Evolutionary conservation across 768 basidiomycete genomes (phyloP), one percentile per base, ranked within the genome.

Genomic region (Tulasnella sp.): DNA sequence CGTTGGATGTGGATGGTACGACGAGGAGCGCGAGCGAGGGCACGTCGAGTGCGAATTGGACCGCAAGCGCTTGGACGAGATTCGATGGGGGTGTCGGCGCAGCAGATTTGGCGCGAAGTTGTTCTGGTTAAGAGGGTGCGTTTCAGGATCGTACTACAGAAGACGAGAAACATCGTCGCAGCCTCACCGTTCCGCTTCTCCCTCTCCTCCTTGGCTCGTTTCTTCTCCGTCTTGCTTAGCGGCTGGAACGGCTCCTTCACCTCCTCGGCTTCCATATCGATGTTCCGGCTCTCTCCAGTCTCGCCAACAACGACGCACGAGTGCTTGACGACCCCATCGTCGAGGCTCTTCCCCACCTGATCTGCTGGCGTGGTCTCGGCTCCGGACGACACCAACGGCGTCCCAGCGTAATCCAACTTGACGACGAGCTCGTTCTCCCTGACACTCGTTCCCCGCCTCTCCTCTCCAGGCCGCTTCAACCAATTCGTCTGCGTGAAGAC

Each of bases 1-100:
- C 37, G 71, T 63, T 63, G 63, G 63, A 63, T 22, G 71, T 63
- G 29, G 71, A 64, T 17, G 71, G 71, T 3, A 72, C 62, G 39
- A 72, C 71, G 34, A 72, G 39, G 52, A 72, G 71, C n/a, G 71
- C 71, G 19, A 72, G 71, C 22, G 52, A 62, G 19, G 71, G 71
- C 7, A 72, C 71, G 63, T 72, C 62, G 22, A 72, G 37, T 11
- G 71, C 71, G 37, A 72, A 72, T 22, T 36, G 35, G 22, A 65
- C 39, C 4, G 71, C 71, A 62, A 72, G 32, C 6, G 71, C 32
- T n/a, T 63, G 71, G 32, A 64, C 39, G 4, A 64, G 42, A 22
- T 37, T 5, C 3, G 32, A 37, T 8, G 71, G 37, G 5, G 71
- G 71, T 12, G 35, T 72, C 29, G 62, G 65, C 5, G 36, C 62